phyloP scores from a whole-genome alignment of 495 filamentous ascomycete genomes.

The Daldinia bambusicola region DNA sequence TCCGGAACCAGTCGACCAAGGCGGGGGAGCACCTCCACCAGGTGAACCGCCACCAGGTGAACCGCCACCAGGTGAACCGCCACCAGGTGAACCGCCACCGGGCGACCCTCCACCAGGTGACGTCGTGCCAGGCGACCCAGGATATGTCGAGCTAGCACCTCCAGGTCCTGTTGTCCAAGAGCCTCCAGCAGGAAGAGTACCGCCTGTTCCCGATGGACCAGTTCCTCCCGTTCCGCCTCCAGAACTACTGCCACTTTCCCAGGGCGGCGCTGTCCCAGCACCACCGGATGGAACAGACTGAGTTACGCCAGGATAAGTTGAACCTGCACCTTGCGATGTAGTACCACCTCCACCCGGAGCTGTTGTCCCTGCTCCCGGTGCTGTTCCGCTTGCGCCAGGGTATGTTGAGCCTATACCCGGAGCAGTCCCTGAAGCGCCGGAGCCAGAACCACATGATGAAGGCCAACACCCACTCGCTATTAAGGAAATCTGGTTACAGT shows the following conservation, averaged over 20 bases:
- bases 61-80: no score
- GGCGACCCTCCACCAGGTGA: constrained; percentile 2
- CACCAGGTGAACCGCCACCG: no score
- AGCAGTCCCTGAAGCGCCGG: constrained; percentile 13
- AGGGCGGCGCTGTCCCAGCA: constrained; percentile 5
- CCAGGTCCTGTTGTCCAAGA: not conserved
- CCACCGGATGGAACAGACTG: not conserved
- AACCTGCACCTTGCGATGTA: not conserved
- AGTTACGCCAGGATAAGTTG: constrained; percentile 13
- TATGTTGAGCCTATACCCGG: constrained; percentile 11
- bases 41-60: no score
- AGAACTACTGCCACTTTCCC: not conserved
- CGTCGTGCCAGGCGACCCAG: not conserved
- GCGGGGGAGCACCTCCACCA: not conserved
- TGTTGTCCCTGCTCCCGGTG: constrained; percentile 3
- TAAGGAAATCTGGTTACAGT: constrained; percentile 60
- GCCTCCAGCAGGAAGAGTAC: not conserved
- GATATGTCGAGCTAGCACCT: not conserved
- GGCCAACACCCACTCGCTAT: constrained; percentile 60
- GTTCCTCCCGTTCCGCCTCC: not conserved
- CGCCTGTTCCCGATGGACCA: not conserved
- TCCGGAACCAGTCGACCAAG: not conserved
- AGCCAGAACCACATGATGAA: constrained; percentile 29
- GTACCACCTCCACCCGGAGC: constrained; percentile 5
- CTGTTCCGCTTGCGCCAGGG: constrained; percentile 4